Base-by-base conservation (phyloP, 352 stramenopile species). In the Blastocystis sp. region DNA sequence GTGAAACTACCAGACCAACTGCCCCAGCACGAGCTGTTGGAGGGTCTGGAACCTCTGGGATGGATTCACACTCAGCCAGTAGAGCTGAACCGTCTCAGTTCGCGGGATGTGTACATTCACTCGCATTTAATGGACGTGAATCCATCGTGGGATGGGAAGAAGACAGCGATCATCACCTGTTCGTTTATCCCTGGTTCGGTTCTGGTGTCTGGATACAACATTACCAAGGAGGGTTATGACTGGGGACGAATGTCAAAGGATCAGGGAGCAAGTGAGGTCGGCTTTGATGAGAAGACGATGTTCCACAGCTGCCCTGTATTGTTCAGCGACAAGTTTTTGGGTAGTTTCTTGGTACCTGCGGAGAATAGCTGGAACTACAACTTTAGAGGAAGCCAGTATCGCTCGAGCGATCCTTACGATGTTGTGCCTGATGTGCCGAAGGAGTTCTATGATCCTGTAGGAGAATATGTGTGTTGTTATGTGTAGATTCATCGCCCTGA, bases 321-420 rank as follows among this genome's bases (percentile, higher is more conserved):
- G 73, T 93, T 99, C 41, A 98, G 95, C 85, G 97, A 99, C 91
- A 95, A 96, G 13, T 99, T 99, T 94, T 93, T 98, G 87, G 98
- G 98, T 16, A 99, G 98, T 92, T 99, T 99, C 92, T 97, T 99
- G 95, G 96, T 99, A 66, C 97, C 98, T 7, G 95, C 98, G 66
- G 95, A 98, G 87, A 95, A 98, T 26, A 92, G 98, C 73, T 99
- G 97, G 98, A 99, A 99, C 92, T 99, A 99, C 93, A 99, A 99
- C 91, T 99, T 99, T 91, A 98, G 98, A 94, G 97, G 97, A 76
- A 96, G 99, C 59, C 99, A 98, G 91, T 96, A 98, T 93, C 98
- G 95, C 73, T 94, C 93, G 26, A 94, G 93, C 53, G 99, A 99
- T 96, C 96, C 98, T 90, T 99, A 99, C 91, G 93, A 94, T 90